These are phyloP conservation scores for Batkoa obscura DNA, from an alignment of 371 early-diverging fungal species.

Conservation along the genomic window DNA sequence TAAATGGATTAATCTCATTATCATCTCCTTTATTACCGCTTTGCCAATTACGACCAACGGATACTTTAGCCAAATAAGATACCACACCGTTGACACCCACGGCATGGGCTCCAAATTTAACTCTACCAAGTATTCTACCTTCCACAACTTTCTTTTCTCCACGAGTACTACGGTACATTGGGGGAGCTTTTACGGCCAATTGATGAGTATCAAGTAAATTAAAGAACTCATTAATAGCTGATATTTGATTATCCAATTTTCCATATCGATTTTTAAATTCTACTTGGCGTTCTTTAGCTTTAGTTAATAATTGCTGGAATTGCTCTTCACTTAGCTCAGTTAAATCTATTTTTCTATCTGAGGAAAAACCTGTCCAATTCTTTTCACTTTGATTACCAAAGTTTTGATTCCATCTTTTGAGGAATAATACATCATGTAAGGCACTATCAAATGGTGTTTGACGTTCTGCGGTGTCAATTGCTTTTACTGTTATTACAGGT, in stretches of 20 bases:
- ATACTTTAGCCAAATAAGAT: slow-evolving; percentile 2
- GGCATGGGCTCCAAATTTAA: slow-evolving; percentile 17
- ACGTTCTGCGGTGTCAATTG: slow-evolving; percentile 52
- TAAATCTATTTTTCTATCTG: slow-evolving; percentile 17
- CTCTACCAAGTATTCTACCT: slow-evolving; percentile 43
- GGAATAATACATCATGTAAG: slow-evolving; percentile 23
- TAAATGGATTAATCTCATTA: slow-evolving; percentile 3
- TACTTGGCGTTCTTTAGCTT: slow-evolving; percentile 21
- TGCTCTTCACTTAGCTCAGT: slow-evolving; percentile 29
- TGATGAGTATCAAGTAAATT: slow-evolving; percentile 14
- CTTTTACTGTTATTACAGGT: slow-evolving; percentile 27
- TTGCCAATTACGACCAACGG: slow-evolving; percentile 61
- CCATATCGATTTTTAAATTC: slow-evolving; percentile 14
- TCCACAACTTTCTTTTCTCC: slow-evolving; percentile 16
- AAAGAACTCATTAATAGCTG: slow-evolving; percentile 19
- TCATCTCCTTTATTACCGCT: neutral
- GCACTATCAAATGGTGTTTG: slow-evolving; percentile 51
- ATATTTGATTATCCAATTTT: no score
- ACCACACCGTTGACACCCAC: slow-evolving; percentile 50
- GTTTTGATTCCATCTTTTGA: slow-evolving; percentile 46
- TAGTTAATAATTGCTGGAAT: slow-evolving; percentile 33
- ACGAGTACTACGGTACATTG: slow-evolving; percentile 11
- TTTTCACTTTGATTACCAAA: slow-evolving; percentile 37
- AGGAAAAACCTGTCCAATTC: slow-evolving; percentile 13
- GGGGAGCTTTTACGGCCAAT: slow-evolving; percentile 12